Base-by-base conservation (phyloP, 2,329 filamentous ascomycete genomes). In the Alternaria sp. region DNA sequence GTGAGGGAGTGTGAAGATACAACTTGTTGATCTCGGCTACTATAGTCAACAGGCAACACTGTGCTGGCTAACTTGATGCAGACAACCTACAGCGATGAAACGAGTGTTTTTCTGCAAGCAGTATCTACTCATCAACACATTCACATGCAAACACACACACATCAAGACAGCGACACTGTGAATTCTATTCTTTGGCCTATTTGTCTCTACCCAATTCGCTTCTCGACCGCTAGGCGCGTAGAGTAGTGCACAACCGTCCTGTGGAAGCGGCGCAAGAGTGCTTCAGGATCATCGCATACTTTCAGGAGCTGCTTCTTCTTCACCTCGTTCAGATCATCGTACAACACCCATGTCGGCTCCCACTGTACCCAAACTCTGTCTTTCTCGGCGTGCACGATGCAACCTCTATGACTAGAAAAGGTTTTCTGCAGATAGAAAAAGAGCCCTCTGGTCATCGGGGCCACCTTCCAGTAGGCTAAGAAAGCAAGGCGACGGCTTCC, bases 301-400 rank as follows among this genome's bases (percentile, higher is more conserved):
- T 34, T 28, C 27, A 58, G 14, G 18, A 60, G 58, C 45, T 44
- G 11, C 25, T 45, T 25, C 44, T 53, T 60, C 45, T 57, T 65
- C 2, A 9, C 52, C 45, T 58, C 22, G 18, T 41, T 36, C 8
- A 65, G 25, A 46, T 65, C 53, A 56, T 62, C 12, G 40, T 60
- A 58, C 34, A 59, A 48, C 27, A 65, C 62, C 62, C 38, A 65
- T n/a, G 59, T 65, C 36, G 57, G 63, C 50, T 65, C 57, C 63
- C 20, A 65, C 38, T 65, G 54, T 55, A 65, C 46, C 63, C 30
- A 65, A 46, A 65, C 63, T 46, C 18, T 55, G 7, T 53, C 56
- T 11, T 12, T 3, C 50, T 65, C 41, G 12, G 43, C 34, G 49
- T 65, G 40, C 44, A 65, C 41, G 28, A 65, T 60, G 8, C 41